Conservation (phyloP, 179 eudicot genomes). For the Camellia oleifera region DNA sequence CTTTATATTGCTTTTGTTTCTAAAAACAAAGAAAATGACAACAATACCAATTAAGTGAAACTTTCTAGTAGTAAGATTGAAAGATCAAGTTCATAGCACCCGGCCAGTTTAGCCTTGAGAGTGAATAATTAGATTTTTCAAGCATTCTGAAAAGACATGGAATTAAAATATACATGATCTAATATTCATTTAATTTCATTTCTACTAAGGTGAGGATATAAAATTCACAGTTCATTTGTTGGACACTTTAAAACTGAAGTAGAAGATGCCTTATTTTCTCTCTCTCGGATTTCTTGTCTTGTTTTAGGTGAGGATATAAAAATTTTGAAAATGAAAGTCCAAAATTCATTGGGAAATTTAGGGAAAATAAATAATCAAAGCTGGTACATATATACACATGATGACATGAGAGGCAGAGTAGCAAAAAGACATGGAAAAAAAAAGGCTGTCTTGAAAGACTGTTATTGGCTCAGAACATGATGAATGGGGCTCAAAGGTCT, state of each 20-base stretch:
- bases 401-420: not conserved
- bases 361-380: not conserved
- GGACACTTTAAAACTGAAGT: too few species aligned
- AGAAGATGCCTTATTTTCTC: too few species aligned
- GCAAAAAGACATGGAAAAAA: constrained; percentile 9
- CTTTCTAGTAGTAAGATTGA: not conserved
- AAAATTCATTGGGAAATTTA: not conserved
- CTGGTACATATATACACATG: not conserved
- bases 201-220: too few species aligned
- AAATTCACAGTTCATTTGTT: too few species aligned
- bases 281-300: too few species aligned
- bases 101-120: too few species aligned
- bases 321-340: not conserved
- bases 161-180: not conserved
- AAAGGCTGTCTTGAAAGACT: not conserved
- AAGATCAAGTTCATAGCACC: not conserved
- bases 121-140: not conserved
- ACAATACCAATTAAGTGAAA: too few species aligned
- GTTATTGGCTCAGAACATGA: not conserved
- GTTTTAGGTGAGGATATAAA: not conserved
- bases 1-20: too few species aligned
- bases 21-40: too few species aligned
- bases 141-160: not conserved
- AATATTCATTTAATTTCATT: not conserved
- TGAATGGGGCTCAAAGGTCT: not conserved